These are phyloP conservation scores for Diplodia intermedia DNA, from an alignment of 2,329 filamentous ascomycete species.

Conservation along the genomic window DNA sequence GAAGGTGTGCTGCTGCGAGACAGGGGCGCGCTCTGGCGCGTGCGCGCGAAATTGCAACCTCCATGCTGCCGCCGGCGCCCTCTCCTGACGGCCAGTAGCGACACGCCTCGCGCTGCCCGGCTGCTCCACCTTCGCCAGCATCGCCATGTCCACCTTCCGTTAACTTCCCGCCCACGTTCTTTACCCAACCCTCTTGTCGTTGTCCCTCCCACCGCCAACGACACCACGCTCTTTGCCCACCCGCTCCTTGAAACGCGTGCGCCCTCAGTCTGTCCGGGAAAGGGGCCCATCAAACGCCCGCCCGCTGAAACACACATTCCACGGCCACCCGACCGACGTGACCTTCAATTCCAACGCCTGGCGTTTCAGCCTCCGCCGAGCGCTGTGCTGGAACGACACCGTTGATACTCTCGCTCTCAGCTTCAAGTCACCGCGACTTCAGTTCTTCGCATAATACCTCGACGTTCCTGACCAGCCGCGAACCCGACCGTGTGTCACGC, in stretches of 20 bases:
- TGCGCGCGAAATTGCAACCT: slow-evolving; percentile 25
- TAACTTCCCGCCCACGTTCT: slow-evolving; percentile 30
- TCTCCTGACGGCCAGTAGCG: slow-evolving; percentile 32
- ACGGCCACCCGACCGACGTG: slow-evolving; percentile 37
- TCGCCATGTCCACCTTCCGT: slow-evolving; percentile 32
- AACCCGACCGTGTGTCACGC: slow-evolving; percentile 30
- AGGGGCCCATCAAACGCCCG: slow-evolving; percentile 41
- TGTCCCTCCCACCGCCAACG: slow-evolving; percentile 27
- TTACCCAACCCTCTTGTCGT: slow-evolving; percentile 25
- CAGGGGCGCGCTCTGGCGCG: background rate
- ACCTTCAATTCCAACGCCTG: slow-evolving; percentile 44
- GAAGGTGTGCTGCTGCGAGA: slow-evolving; percentile 24
- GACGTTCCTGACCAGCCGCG: background rate
- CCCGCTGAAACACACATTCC: slow-evolving; percentile 45
- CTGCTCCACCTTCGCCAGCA: slow-evolving; percentile 32
- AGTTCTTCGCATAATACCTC: background rate
- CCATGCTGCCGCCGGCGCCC: slow-evolving; percentile 26
- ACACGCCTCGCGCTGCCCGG: slow-evolving; percentile 25
- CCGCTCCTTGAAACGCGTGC: slow-evolving; percentile 33
- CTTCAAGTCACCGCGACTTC: slow-evolving; percentile 3
- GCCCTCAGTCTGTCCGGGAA: slow-evolving; percentile 35
- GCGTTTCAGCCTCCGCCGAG: slow-evolving; percentile 43
- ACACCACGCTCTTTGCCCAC: slow-evolving; percentile 33
- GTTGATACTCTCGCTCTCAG: slow-evolving; percentile 26
- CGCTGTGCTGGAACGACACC: slow-evolving; percentile 27